Base-by-base conservation (phyloP, 345 rosid genomes). In the Eucalyptus pumila region DNA sequence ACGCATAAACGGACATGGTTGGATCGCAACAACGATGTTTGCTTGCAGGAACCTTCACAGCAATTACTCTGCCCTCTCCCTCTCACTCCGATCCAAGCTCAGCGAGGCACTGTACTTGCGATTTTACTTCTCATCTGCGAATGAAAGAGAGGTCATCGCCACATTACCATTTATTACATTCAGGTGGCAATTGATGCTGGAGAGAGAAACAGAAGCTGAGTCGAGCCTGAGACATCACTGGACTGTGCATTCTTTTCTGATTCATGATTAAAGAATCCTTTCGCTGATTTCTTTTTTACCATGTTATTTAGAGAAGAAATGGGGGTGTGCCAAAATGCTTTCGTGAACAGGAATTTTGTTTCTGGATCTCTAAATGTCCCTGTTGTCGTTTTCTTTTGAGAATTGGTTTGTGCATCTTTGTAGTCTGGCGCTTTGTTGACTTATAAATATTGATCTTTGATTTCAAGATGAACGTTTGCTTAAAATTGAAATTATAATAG, bases 41-140 rank as follows among this genome's bases (percentile, higher is more conserved):
- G 52, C 60, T 65, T 83, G 47, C 45, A 90, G 91, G 95, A 93
- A 93, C 93, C 93, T 94, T 94, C 96, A 89, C 80, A 52, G 96
- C 94, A 93, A 91, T 30, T 88, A 76, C 85, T 72, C 27, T 19
- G 26, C 6, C 44, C 85, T 72, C 27, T 19, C 45, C 24, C 44
- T 34, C 44, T 34, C 80, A 8, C 23, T 60, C 91, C 50, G 52
- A 9, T 40, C 89, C 88, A 89, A 87, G 67, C 85, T 23, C 47
- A 11, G 85, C 27, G 30, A 76, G 27, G 24, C 47, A 19, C 83
- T 76, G 47, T 37, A 76, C 47, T 76, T 37, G 83, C 45, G 45
- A 37, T 76, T 76, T 76, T 11, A 21, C 83, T 76, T 37, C 27
- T 76, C 83, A 76, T 37, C 83, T 19, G 26, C 4, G 83, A 11